Evolutionary conservation across 1,139 yeast genomes (phyloP), one percentile per base, ranked within the genome.

Genomic region (Candida pseudoviswanathii): DNA sequence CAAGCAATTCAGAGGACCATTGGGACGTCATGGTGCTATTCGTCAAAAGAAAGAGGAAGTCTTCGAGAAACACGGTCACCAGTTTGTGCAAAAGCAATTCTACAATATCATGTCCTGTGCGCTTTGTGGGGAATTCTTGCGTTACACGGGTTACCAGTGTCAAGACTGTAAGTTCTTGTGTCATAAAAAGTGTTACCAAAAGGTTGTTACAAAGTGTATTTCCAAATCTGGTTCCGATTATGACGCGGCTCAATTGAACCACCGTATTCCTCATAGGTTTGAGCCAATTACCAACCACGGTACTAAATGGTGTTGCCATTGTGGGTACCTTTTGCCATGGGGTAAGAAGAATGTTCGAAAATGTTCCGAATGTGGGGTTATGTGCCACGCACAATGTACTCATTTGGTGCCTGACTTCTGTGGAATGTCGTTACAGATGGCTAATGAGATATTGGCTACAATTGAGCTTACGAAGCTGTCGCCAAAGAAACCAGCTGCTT

Each of bases 261-360:
- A 94, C 65, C 89, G 96, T 58, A 94, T 94, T 59, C 99, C 99
- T 38, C 99, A 94, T 66, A 84, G 97, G 64, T 92, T 92, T 66
- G 97, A 89, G 57, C 92, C 95, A 25, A 81, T 85, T 30, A 81
- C 96, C 22, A 94, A 94, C 64, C 87, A 92, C 71, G 96, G 97
- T 60, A 96, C 99, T 4, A 92, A 92, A 64, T 94, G 99, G 99
- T 94, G 99, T 70, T 94, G 98, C 62, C 99, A 94, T 65, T 94
- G 99, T 78, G 99, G 99, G 53, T 91, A 90, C 65, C 84, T 94
- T 48, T 77, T 94, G 56, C 98, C 99, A 4, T 86, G 97, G 86
- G 97, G 98, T 49, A 84, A 86, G 62, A 91, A 90, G 68, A 91
- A 89, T 63, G 96, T 91, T n/a, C 81, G 97, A 47, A 94, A 91